Evolutionary conservation across 352 stramenopile genomes (phyloP).

Genomic region (Blastocystis sp.): DNA sequence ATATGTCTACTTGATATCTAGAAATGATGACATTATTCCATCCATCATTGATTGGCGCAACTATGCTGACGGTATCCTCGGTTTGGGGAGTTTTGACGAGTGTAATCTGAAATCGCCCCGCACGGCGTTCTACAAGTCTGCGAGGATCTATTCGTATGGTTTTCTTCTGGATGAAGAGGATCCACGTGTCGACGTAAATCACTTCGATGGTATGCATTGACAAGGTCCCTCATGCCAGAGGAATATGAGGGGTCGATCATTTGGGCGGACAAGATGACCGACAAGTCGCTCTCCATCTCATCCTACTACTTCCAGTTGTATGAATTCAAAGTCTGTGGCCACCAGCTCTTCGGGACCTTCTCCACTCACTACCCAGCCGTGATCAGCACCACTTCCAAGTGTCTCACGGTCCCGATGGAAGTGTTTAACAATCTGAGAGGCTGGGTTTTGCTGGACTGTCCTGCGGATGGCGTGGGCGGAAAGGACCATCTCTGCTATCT

Average conservation of each 20-base stretch:
- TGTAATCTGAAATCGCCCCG: not conserved
- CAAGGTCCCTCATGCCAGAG: not conserved
- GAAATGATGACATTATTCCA: not conserved
- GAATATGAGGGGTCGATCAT: not conserved
- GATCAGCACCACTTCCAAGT: constrained; percentile 5
- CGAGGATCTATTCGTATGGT: not conserved
- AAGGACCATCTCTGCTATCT: not conserved
- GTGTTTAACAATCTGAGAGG: not conserved
- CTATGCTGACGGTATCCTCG: constrained; percentile 1
- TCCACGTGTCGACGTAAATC: constrained; percentile 26
- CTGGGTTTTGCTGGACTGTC: constrained; percentile 6
- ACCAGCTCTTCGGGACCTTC: not conserved
- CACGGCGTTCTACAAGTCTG: not conserved
- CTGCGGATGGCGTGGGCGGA: not conserved
- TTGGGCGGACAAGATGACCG: constrained; percentile 28
- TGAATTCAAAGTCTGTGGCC: not conserved
- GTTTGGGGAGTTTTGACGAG: not conserved
- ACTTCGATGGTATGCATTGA: not conserved
- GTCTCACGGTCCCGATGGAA: not conserved
- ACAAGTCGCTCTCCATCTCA: not conserved
- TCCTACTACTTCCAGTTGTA: constrained; percentile 12
- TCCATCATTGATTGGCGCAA: not conserved
- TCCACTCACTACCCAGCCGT: not conserved
- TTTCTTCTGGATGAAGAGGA: not conserved
- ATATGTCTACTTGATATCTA: not conserved